Conservation (phyloP, 140 eudicot genomes). For the Oenanthe javanica region DNA sequence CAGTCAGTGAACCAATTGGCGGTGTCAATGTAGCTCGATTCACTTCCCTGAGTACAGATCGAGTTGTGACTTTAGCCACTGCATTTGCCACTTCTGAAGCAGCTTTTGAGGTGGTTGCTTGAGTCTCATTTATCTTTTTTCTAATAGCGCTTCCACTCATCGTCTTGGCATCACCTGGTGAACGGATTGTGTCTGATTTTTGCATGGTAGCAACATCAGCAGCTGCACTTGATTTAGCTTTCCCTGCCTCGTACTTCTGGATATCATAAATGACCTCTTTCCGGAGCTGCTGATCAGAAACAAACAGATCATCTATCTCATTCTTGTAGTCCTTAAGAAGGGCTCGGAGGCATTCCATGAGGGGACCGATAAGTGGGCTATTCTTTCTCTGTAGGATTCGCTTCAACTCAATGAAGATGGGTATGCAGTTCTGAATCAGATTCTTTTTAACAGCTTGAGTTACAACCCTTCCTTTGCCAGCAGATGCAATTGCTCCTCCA, state of each 20-base stretch:
- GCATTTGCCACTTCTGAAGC: constrained; percentile 72
- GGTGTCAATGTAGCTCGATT: constrained; percentile 48
- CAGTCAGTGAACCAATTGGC: constrained; percentile 59
- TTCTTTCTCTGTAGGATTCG: constrained; percentile 76
- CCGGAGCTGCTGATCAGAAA: constrained; percentile 88
- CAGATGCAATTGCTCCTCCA: constrained; percentile 35
- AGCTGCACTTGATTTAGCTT: constrained; percentile 60
- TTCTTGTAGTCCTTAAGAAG: constrained; percentile 93
- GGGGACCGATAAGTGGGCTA: constrained; percentile 86
- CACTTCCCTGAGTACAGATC: constrained; percentile 78
- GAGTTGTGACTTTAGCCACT: constrained; percentile 58
- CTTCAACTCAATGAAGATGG: constrained; percentile 80
- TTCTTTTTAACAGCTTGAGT: constrained; percentile 86
- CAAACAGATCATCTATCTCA: constrained; percentile 83
- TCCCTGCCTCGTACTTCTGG: constrained; percentile 62
- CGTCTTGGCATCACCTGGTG: constrained; percentile 28
- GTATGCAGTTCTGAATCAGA: constrained; percentile 85
- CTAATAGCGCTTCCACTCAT: constrained; percentile 20
- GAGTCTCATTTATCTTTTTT: constrained; percentile 16
- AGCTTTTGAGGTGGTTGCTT: constrained; percentile 37
- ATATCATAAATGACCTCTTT: constrained; percentile 84
- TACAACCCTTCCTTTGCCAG: constrained; percentile 62
- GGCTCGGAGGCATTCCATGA: constrained; percentile 89
- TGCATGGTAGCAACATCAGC: constrained; percentile 56
- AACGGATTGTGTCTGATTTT: constrained; percentile 21